These are phyloP conservation scores for Venturia effusa DNA, from an alignment of 2,329 filamentous ascomycete genomes.

Conservation along the genomic window DNA sequence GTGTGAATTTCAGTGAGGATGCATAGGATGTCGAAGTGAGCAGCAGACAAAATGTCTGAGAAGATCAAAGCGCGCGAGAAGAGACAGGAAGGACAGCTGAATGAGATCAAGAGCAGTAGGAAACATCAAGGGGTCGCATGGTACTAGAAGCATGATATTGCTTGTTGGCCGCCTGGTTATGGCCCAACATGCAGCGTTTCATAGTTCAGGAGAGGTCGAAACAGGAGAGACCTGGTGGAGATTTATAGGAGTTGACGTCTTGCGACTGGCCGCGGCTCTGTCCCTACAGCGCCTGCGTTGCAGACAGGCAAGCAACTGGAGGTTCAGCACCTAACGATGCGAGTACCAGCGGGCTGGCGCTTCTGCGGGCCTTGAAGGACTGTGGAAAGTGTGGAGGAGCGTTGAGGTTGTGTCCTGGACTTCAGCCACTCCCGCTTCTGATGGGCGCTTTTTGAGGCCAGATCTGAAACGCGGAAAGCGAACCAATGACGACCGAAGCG, in stretches of 20 bases:
- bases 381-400: not conserved
- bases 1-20: not conserved
- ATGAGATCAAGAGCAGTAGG: not conserved
- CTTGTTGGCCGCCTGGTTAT: not conserved
- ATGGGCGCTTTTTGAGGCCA: not conserved
- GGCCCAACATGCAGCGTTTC: conserved; percentile 4
- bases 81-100: not conserved
- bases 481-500: not conserved
- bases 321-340: not conserved
- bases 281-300: not conserved
- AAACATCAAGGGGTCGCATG: not conserved
- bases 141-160: not conserved
- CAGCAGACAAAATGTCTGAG: not conserved
- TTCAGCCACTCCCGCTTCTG: not conserved
- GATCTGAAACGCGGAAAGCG: not conserved
- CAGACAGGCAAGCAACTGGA: not conserved
- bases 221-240: not conserved
- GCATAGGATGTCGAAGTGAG: not conserved
- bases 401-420: not conserved
- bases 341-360: not conserved
- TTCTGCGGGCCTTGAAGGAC: not conserved
- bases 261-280: not conserved
- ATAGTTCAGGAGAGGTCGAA: not conserved
- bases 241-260: not conserved
- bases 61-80: not conserved